These are phyloP conservation scores for Lichtheimia hyalospora DNA, from an alignment of 371 early-diverging fungal genomes.

Conservation along the genomic window DNA sequence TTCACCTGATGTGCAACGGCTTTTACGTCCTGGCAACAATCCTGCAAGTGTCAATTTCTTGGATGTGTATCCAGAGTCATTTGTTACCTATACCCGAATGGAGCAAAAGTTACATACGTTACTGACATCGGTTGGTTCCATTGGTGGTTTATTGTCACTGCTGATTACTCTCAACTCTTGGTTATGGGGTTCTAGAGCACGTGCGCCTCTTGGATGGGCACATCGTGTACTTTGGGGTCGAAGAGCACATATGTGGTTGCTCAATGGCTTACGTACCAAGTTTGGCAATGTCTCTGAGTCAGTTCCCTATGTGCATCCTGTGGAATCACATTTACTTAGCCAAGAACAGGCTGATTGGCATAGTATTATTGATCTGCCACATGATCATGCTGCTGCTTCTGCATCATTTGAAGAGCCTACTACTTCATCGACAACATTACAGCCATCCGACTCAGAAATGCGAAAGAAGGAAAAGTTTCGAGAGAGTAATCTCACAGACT, in stretches of 20 bases:
- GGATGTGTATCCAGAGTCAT: constrained; percentile 6
- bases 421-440: no score
- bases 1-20: constrained; percentile 11
- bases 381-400: no score
- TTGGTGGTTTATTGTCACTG: constrained; percentile 35
- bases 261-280: constrained; percentile 12
- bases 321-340: not conserved
- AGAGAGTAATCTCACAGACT: not conserved
- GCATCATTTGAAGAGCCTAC: no score
- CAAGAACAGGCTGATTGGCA: not conserved
- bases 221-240: constrained; percentile 31
- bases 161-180: constrained; percentile 29
- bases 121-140: constrained; percentile 20
- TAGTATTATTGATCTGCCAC: not conserved
- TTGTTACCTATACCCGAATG: not conserved
- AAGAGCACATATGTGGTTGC: constrained; percentile 9
- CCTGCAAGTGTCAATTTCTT: constrained; percentile 3
- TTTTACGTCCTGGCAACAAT: not conserved
- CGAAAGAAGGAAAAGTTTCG: not conserved
- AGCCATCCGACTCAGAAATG: not conserved
- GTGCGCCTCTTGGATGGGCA: constrained; percentile 32
- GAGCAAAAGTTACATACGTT: constrained; percentile 26
- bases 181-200: constrained; percentile 35
- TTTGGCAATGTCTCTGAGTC: not conserved
- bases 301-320: not conserved